Base-by-base conservation (phyloP, 805 yeast genomes). In the Candida odintsovae region DNA sequence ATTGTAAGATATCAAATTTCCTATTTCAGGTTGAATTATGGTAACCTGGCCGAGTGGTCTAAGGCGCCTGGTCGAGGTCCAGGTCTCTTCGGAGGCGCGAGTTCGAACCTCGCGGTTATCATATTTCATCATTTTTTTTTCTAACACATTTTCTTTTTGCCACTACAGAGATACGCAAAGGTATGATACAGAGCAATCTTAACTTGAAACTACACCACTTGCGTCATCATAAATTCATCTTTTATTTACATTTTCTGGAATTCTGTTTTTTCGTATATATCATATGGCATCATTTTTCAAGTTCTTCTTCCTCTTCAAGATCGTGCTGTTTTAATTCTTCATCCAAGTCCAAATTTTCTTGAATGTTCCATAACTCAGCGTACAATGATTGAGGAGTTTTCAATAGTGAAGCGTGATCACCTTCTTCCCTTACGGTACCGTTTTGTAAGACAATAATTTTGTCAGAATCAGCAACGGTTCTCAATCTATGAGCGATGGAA, bases 401-500 rank as follows among this genome's bases (percentile, higher is more conserved):
- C 42, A 94, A 63, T 28, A 94, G 73, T 21, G 72, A 76, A 31
- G 68, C 64, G 63, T 94, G 99, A 0, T 82, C 80, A 31, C 99
- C 99, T 64, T 89, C 92, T 62, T 94, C 99, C 38, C 75, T 79
- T 15, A 94, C 96, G 6, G 63, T 49, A 9, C 99, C 99, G 44
- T 77, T 75, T 45, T 81, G 76, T 50, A 94, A 69, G 2, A 92
- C 97, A 51, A 94, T 86, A 57, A 94, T 94, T 69, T 87, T 89
- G 59, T 94, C 97, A 2, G 96, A 75, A 62, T 92, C 97, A 12
- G 96, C 95, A 44, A 94, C 86, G 0, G 98, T 94, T 62, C 97
- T 76, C 59, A 92, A 72, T 52, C 99, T 70, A 63, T 94, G 99
- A 0, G 99, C 99, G 65, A 94, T 90, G 55, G 90, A 86, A 6